phyloP scores from a whole-genome alignment of 495 filamentous ascomycete species.

The Coniosporium apollinis region DNA sequence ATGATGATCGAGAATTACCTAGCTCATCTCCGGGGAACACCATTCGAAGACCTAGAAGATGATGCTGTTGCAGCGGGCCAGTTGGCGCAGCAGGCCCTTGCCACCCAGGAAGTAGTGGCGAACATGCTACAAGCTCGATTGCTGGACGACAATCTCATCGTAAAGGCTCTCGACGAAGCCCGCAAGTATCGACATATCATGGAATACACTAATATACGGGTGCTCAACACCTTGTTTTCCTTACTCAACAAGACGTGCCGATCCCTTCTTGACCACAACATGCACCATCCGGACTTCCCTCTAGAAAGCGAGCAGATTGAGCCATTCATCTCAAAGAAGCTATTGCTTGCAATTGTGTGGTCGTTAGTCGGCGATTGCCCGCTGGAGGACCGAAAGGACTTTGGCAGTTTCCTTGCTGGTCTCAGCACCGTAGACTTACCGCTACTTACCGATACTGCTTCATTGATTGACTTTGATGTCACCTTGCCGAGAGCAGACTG shows the following conservation, averaged over 20 bases:
- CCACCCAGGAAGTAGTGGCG: slow-evolving; percentile 59
- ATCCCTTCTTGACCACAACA: slow-evolving; percentile 86
- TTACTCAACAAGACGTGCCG: slow-evolving; percentile 84
- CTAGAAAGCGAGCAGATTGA: slow-evolving; percentile 79
- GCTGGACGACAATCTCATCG: slow-evolving; percentile 58
- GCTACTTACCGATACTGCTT: slow-evolving; percentile 48
- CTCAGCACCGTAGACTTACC: slow-evolving; percentile 75
- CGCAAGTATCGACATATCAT: slow-evolving; percentile 83
- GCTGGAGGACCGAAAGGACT: slow-evolving; percentile 67
- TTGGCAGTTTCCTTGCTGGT: slow-evolving; percentile 65
- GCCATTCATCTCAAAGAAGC: slow-evolving; percentile 77
- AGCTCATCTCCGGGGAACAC: slow-evolving; percentile 56
- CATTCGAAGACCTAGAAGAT: slow-evolving; percentile 89
- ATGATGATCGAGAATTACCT: slow-evolving; percentile 94
- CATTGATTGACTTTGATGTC: slow-evolving; percentile 91
- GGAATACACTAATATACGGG: slow-evolving; percentile 85
- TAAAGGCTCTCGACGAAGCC: slow-evolving; percentile 57
- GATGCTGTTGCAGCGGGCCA: slow-evolving; percentile 71
- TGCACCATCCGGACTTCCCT: slow-evolving; percentile 84
- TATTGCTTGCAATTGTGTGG: slow-evolving; percentile 84
- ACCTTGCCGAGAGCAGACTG: slow-evolving; percentile 73
- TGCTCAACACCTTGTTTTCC: slow-evolving; percentile 84
- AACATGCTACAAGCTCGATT: slow-evolving; percentile 60
- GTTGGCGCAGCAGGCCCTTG: slow-evolving; percentile 54
- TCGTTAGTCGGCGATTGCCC: slow-evolving; percentile 91